Conservation (phyloP, 352 stramenopile species). For the Pythium graminicola region DNA sequence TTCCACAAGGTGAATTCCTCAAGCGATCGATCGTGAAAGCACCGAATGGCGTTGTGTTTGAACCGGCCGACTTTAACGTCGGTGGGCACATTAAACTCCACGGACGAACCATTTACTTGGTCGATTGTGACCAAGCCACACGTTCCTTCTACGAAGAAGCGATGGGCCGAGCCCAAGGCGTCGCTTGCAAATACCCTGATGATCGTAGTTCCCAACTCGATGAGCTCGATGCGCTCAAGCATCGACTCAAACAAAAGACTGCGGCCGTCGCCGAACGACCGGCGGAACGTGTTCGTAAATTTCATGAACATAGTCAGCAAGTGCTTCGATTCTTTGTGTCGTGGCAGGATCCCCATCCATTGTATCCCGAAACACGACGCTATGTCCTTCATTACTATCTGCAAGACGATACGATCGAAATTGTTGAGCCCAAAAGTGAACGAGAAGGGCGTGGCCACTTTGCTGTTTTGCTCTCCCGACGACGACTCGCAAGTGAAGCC, state of each 20-base stretch:
- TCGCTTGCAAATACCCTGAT: constrained; percentile 68
- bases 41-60: constrained; percentile 30
- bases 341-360: constrained; percentile 87
- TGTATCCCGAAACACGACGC: constrained; percentile 82
- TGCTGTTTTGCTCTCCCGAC: constrained; percentile 73
- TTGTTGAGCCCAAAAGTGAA: constrained; percentile 69
- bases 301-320: constrained; percentile 72
- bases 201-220: constrained; percentile 43
- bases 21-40: constrained; percentile 48
- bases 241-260: constrained; percentile 26
- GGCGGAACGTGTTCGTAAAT: constrained; percentile 53
- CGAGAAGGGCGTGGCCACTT: constrained; percentile 56
- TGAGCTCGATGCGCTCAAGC: constrained; percentile 55
- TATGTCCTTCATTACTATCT: constrained; percentile 93
- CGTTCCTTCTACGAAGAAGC: constrained; percentile 74
- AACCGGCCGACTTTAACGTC: constrained; percentile 72
- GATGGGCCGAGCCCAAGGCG: constrained; percentile 25
- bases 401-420: constrained; percentile 88
- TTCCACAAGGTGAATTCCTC: constrained; percentile 87
- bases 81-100: constrained; percentile 74
- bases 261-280: constrained; percentile 27
- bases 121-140: constrained; percentile 86
- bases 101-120: constrained; percentile 71
- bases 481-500: constrained; percentile 44
- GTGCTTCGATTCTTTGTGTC: constrained; percentile 89